Percentiles rank a stretch among this genome's conserved stretches.
These are phyloP conservation scores for Talaromyces verruculosus DNA, from an alignment of 2,329 filamentous ascomycete genomes.

Conservation along the genomic window DNA sequence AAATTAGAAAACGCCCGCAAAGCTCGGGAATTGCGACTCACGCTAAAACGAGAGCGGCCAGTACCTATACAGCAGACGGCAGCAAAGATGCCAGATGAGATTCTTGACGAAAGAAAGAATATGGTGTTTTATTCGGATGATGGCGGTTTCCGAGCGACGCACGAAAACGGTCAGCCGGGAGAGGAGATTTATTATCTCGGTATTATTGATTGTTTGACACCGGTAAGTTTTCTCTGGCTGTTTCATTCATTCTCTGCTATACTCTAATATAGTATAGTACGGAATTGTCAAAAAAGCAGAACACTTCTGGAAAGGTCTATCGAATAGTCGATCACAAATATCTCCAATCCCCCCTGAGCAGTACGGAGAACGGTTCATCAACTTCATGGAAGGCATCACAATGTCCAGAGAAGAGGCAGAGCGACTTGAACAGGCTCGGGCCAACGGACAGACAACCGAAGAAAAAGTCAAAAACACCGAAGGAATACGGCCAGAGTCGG, in stretches of 20 bases:
- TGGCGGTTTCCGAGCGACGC: conserved; percentile 87
- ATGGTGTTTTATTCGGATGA: conserved; percentile 93
- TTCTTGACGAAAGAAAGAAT: conserved; percentile 71
- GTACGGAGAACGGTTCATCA: conserved; percentile 91
- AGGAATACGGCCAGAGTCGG: conserved; percentile 39
- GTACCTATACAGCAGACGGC: conserved; percentile 84
- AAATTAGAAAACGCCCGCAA: conserved; percentile 90
- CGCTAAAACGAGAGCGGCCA: conserved; percentile 88
- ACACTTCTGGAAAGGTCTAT: conserved; percentile 94
- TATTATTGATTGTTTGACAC: conserved; percentile 96
- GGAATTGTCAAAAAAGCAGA: conserved; percentile 92
- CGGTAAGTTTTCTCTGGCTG: conserved; percentile 62
- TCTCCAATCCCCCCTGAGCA: conserved; percentile 86
- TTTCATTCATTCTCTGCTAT: too few species aligned
- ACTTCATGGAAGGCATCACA: conserved; percentile 86
- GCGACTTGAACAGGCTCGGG: conserved; percentile 42
- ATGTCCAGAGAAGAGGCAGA: conserved; percentile 84
- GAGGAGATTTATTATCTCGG: conserved; percentile 97
- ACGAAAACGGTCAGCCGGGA: conserved; percentile 79
- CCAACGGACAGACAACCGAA: conserved; percentile 30
- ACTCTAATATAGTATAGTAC: conserved; percentile 62
- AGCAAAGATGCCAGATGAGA: conserved; percentile 85
- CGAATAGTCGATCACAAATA: conserved; percentile 78
- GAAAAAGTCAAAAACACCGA: conserved; percentile 30
- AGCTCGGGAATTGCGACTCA: conserved; percentile 83